These are phyloP conservation scores for Chlamydomonas eustigma DNA, from an alignment of 139 green algal species.

Conservation along the genomic window DNA sequence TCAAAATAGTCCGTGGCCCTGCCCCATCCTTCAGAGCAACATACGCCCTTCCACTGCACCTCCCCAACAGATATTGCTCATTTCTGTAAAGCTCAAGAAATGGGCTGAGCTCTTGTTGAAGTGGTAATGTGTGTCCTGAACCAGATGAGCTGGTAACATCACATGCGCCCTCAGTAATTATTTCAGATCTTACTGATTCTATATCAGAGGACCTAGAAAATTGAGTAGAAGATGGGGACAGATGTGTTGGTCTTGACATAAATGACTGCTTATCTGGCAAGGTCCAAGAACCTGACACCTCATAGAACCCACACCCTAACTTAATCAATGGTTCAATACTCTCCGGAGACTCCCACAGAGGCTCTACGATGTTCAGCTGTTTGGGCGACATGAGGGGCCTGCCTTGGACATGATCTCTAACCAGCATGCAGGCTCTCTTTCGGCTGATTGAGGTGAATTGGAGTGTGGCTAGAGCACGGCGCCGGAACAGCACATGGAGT, in stretches of 20 bases:
- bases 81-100: constrained; percentile 35
- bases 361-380: constrained; percentile 38
- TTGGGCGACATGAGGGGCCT: constrained; percentile 24
- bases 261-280: too few relatives aligned
- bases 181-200: not conserved
- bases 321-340: constrained; percentile 4
- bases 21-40: constrained; percentile 54
- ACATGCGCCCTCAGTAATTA: not conserved
- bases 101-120: not conserved
- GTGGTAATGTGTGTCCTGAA: not conserved
- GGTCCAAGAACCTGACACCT: constrained; percentile 11
- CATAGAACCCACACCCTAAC: constrained; percentile 32
- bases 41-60: constrained; percentile 29
- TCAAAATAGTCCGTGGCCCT: constrained; percentile 21
- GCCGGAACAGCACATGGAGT: constrained; percentile 61
- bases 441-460: constrained; percentile 59
- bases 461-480: constrained; percentile 46
- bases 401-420: constrained; percentile 19
- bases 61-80: constrained; percentile 61
- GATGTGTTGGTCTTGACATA: too few relatives aligned
- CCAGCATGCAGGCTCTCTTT: constrained; percentile 53
- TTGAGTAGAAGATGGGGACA: not conserved
- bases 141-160: not conserved
- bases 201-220: not conserved
- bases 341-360: constrained; percentile 11